These are phyloP conservation scores for Durotheca rogersii DNA, from an alignment of 495 filamentous ascomycete species.

Conservation along the genomic window DNA sequence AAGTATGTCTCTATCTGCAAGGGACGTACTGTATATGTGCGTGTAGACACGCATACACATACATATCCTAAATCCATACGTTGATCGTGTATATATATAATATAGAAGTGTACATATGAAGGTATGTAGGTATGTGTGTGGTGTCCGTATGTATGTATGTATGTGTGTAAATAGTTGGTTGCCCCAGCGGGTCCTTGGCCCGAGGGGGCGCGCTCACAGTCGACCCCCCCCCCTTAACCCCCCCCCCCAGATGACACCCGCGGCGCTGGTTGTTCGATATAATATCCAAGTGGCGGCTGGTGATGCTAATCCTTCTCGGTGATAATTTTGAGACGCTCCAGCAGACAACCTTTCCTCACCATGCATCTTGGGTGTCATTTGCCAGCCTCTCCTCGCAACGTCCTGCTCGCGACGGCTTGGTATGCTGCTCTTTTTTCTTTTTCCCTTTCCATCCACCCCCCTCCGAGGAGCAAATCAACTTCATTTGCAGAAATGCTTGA, in stretches of 20 bases:
- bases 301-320: conserved; percentile 12
- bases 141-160: too few relatives aligned
- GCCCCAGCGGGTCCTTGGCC: too few relatives aligned
- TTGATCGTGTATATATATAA: too few relatives aligned
- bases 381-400: conserved; percentile 4
- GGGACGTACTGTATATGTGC: too few relatives aligned
- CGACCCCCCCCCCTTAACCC: background rate
- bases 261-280: background rate
- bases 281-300: conserved; percentile 4
- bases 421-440: conserved; percentile 22
- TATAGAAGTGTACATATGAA: too few relatives aligned
- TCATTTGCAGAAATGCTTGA: conserved; percentile 3
- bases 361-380: conserved; percentile 9
- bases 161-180: too few relatives aligned
- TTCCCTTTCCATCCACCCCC: background rate
- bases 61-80: conserved; percentile 5
- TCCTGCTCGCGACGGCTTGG: conserved; percentile 2
- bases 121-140: too few relatives aligned
- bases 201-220: too few relatives aligned
- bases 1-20: too few relatives aligned
- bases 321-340: conserved; percentile 16
- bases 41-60: background rate
- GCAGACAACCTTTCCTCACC: background rate
- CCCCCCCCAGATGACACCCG: conserved; percentile 6
- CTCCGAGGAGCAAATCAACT: conserved; percentile 1